Evolutionary conservation across 331 rosid species (phyloP).

Genomic region (Malus hybrid): DNA sequence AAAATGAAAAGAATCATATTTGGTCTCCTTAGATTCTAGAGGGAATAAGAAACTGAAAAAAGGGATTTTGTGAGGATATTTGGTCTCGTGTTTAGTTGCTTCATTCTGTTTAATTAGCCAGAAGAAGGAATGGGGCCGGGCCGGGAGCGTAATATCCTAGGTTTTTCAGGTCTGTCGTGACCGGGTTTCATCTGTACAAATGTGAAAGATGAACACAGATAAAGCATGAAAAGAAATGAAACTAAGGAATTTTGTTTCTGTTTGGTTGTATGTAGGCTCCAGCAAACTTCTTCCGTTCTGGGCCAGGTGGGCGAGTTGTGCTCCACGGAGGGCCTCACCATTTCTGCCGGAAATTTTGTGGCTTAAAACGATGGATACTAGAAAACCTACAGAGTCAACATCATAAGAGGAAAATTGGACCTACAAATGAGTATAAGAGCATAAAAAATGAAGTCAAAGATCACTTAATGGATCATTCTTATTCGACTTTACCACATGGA

Average conservation of each 20-base stretch:
- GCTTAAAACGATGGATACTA: conserved; percentile 53
- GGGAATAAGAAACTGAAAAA: background rate
- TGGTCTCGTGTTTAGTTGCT: background rate
- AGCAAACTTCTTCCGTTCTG: conserved; percentile 17
- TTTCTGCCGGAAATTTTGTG: conserved; percentile 48
- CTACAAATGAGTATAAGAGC: conserved; percentile 26
- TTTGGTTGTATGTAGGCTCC: conserved; percentile 32
- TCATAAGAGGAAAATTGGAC: conserved; percentile 25
- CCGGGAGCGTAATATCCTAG: too few species aligned
- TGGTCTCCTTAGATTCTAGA: background rate
- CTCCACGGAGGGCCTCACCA: conserved; percentile 32
- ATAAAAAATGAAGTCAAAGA: conserved; percentile 25
- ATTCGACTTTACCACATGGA: conserved; percentile 24
- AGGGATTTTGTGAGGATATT: background rate
- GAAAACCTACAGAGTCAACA: conserved; percentile 32
- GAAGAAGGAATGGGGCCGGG: background rate
- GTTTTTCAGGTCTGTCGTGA: too few species aligned
- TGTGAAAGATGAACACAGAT: too few species aligned
- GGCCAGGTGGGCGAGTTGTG: conserved; percentile 19
- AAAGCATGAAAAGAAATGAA: background rate
- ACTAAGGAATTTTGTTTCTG: background rate
- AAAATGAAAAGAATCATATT: background rate
- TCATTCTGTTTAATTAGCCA: background rate
- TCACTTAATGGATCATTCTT: conserved; percentile 20
- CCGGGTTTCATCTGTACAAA: background rate